These are phyloP conservation scores for Hypomyces perniciosus DNA, from an alignment of 2,329 filamentous ascomycete genomes.

Conservation along the genomic window DNA sequence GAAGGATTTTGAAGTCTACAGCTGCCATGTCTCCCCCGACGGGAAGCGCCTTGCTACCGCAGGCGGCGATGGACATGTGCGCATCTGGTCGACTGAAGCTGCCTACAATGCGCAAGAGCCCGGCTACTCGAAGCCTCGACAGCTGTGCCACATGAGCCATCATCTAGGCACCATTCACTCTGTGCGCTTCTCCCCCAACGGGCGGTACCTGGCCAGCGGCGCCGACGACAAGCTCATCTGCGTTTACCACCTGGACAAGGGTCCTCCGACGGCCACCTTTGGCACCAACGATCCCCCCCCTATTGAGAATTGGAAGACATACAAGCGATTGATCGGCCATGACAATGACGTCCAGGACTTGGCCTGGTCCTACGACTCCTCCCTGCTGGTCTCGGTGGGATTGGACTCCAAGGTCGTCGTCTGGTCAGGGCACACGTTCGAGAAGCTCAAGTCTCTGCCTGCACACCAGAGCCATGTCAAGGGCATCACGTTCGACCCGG, in stretches of 20 bases:
- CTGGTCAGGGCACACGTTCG: conserved; percentile 96
- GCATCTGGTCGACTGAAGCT: conserved; percentile 95
- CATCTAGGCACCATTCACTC: conserved; percentile 97
- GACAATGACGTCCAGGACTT: conserved; percentile 98
- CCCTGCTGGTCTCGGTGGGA: conserved; percentile 90
- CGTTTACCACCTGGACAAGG: conserved; percentile 85
- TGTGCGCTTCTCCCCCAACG: conserved; percentile 92
- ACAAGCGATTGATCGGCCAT: conserved; percentile 87
- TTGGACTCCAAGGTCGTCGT: conserved; percentile 97
- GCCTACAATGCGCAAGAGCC: conserved; percentile 74
- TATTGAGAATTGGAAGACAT: conserved; percentile 96
- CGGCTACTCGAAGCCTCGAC: conserved; percentile 71
- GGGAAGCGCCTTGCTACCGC: conserved; percentile 87
- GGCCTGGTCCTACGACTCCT: conserved; percentile 94
- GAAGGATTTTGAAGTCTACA: conserved; percentile 98
- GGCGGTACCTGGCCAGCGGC: conserved; percentile 90
- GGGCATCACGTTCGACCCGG: conserved; percentile 95
- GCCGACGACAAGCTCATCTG: conserved; percentile 99
- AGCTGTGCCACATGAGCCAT: conserved; percentile 97
- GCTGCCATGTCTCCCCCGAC: conserved; percentile 94
- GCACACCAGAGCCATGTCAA: conserved; percentile 98
- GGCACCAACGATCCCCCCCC: conserved; percentile 87
- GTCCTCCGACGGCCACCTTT: conserved; percentile 72
- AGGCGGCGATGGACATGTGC: conserved; percentile 93
- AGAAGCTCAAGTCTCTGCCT: conserved; percentile 90